Evolutionary conservation across 495 filamentous ascomycete genomes (phyloP), one percentile per base, ranked within the genome.

Genomic region (Tuber indicum): DNA sequence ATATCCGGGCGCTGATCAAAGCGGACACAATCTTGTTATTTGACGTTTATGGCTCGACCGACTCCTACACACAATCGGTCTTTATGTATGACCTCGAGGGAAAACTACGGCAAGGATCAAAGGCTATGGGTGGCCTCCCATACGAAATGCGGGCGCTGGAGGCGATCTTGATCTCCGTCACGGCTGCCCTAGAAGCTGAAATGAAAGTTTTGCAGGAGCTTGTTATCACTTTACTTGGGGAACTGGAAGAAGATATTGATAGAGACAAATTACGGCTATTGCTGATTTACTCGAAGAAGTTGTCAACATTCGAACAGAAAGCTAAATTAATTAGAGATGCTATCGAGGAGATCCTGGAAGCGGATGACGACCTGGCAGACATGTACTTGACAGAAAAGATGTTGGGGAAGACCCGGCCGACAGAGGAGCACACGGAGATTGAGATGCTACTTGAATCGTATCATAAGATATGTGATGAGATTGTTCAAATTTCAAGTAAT

Each of bases 291-390:
- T 96, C 93, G 43, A 99, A 99, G 85, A 92, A 94, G 81, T 87
- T 98, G 71, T 96, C 94, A 84, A 97, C 94, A 10, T 99, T 99
- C 82, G 96, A 98, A 84, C 96, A 98, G 81, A 98, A 97, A 84
- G 95, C 96, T 17, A 92, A 94, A 74, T 86, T 99, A 16, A 96
- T 99, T 58, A 90, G 96, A 62, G 96, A 99, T 82, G 92, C 96
- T 42, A 94, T 99, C 66, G 94, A 98, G 78, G 96, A 99, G 85
- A 85, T 99, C 8, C 87, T 99, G n/a, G 96, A 99, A 84, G 96
- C 96, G 12, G 96, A 99, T 82, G 96, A 99, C 84, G 96, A 99
- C 83, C 86, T 99, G 44, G 91, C 94, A 26, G 88, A 92, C 77
- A 98, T 99, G 96, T 99, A 99, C 82, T 85, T 99, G 76, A 92